Evolutionary conservation across 306 rosid genomes (phyloP), one percentile per base, ranked within the genome.

Genomic region (Fagus sylvatica): DNA sequence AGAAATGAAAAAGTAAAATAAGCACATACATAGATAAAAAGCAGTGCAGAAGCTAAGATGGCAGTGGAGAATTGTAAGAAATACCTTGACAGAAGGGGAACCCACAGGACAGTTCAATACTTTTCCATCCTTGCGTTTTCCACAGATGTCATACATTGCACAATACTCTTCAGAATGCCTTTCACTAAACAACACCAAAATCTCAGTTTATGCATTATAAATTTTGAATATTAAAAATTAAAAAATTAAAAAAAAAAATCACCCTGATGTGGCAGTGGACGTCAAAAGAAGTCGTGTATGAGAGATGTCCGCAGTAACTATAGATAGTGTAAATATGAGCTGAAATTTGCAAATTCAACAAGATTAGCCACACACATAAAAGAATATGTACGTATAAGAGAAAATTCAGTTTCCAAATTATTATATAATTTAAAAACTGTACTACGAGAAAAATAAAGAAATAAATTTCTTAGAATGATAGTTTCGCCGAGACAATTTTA

Each of bases 131-230:
- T 81, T 73, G 57, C 97, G 94, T 78, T 83, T 83, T 76, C 98
- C 99, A 85, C 99, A 95, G 51, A 91, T 87, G 72, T 77, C 93
- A 84, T 88, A 89, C 98, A 93, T 95, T n/a, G 93, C 84, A 78
- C 99, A 95, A 19, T 91, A 89, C 39, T 77, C 90, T 85, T 81
- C 90, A 0, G 97, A 79, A 85, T 88, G 99, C 71, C 79, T 91
- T 85, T 79, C 85, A 84, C 97, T 91, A 55, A 10, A 57, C 59
- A 80, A 56, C 17, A 76, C 16, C 6, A 17, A 74, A 59, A 69
- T 5, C 73, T 57, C 15, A 46, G 11, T 8, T 46, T 10, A 46
- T 8, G 11, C 11, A 46, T 46, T 10, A 46, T 46, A 46, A 46
- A 46, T 46, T 46, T 46, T 46, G 51, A 12, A 46, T 4, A 46